Evolutionary conservation across 2,329 filamentous ascomycete genomes (phyloP), one percentile per base, ranked within the genome.

Genomic region (Xylariaceae sp.): DNA sequence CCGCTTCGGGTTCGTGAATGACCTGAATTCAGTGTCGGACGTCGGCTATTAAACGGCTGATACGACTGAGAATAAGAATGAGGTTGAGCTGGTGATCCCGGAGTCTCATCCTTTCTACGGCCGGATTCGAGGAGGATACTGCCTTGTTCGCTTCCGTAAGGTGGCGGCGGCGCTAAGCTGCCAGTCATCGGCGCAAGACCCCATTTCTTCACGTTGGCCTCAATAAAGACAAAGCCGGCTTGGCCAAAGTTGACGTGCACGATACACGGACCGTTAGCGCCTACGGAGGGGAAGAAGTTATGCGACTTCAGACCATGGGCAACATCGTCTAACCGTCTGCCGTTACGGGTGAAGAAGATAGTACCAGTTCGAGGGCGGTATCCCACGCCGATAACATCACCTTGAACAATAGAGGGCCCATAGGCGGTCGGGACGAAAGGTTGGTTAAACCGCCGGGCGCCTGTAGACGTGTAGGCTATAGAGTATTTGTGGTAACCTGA

Each of bases 141-240:
- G 68, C 94, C 94, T 75, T 96, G 92, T 76, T 97, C 94, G 63
- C 91, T 96, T 52, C 94, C 94, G 72, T 99, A 99, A 1, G 94
- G 94, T 54, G 94, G 94, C 49, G 94, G 94, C 13, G 94, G 94
- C 34, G 94, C 94, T 61, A 99, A 81, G 70, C 91, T 96, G 60
- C 94, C 94, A 1, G 91, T 97, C 83, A 95, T 95, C 4, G 94
- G 94, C 52, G 94, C 94, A 57, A 99, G 79, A 1, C 94, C 94
- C 94, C 94, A 99, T 80, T 97, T 99, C 85, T 99, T 99, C 62
- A 99, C 94, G 70, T 99, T 99, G 63, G 93, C 94, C 76, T 99
- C 94, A 68, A 99, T 97, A 71, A 97, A 99, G 53, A 99, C 94
- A 71, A 97, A 99, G 39, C 94, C 94, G 71, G 94, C 90, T 73